A percentile compares a stretch with the other conserved stretches of the same genome.
phyloP scores from a whole-genome alignment of 192 early-diverging fungal genomes.

The Kappamyces sp. region DNA sequence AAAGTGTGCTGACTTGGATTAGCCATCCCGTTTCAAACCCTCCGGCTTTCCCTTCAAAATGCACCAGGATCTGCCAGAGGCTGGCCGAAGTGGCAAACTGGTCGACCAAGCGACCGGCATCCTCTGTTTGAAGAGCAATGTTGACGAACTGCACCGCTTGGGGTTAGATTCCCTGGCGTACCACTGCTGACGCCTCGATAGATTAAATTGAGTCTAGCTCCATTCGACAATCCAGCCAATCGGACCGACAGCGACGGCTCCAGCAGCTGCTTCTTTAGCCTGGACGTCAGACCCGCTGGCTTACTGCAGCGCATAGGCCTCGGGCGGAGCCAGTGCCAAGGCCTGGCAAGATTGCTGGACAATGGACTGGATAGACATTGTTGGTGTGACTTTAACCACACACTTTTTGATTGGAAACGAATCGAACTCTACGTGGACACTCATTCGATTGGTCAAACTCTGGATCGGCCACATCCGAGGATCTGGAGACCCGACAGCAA shows the following conservation, averaged over 20 bases:
- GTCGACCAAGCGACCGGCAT: slow-evolving; percentile 56
- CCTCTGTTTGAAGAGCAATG: slow-evolving; percentile 73
- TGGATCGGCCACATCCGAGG: too few species aligned
- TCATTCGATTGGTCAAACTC: neutral
- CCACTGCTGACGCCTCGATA: slow-evolving; percentile 3
- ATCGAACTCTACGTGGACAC: slow-evolving; percentile 8
- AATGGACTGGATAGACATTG: slow-evolving; percentile 65
- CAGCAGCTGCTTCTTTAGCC: slow-evolving; percentile 52
- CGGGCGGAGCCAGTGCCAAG: slow-evolving; percentile 44
- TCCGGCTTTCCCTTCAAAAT: slow-evolving; percentile 43
- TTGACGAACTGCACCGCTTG: slow-evolving; percentile 18
- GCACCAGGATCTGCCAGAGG: slow-evolving; percentile 66
- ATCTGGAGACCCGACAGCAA: too few species aligned
- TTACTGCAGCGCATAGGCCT: slow-evolving; percentile 58
- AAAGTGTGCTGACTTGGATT: neutral
- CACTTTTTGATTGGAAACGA: slow-evolving; percentile 1
- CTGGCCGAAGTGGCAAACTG: slow-evolving; percentile 51
- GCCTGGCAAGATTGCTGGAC: slow-evolving; percentile 57
- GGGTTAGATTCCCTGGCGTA: neutral
- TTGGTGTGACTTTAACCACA: slow-evolving; percentile 64
- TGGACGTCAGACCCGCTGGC: slow-evolving; percentile 1
- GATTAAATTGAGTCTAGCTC: slow-evolving; percentile 65
- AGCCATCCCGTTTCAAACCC: neutral
- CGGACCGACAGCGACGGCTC: slow-evolving; percentile 70
- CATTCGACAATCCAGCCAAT: slow-evolving; percentile 74